A percentile compares a stretch with the other conserved stretches of the same genome.
Conservation (phyloP, 208 protist genomes). For the Endotrypanum monterogeii region DNA sequence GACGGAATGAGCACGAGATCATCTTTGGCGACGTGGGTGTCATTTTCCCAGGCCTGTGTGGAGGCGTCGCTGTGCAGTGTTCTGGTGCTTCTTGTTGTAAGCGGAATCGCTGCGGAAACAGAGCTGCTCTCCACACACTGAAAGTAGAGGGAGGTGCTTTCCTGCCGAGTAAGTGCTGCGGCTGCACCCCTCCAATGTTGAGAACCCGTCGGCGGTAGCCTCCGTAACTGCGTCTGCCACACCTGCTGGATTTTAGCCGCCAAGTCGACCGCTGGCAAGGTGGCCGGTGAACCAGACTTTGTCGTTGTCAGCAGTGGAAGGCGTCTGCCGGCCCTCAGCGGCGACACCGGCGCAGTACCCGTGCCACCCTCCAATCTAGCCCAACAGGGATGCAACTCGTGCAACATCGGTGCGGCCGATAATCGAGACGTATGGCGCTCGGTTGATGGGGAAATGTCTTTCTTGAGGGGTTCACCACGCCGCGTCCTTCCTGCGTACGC, state of each 20-base stretch:
- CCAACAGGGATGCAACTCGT: constrained; percentile 18
- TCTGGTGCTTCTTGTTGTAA: constrained; percentile 2
- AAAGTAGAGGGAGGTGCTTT: not conserved
- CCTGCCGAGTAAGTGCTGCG: not conserved
- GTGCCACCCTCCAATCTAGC: constrained; percentile 9
- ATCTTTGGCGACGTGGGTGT: not conserved
- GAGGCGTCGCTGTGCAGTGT: not conserved
- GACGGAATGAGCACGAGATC: not conserved
- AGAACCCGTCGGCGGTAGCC: not conserved
- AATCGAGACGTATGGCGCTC: not conserved
- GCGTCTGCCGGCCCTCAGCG: not conserved
- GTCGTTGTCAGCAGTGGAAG: not conserved
- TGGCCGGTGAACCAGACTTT: not conserved
- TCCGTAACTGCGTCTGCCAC: constrained; percentile 12
- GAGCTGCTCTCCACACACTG: not conserved
- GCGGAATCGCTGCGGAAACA: not conserved
- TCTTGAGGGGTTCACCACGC: constrained; percentile 3
- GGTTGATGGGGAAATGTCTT: not conserved
- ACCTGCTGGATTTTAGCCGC: constrained; percentile 12
- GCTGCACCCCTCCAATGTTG: not conserved
- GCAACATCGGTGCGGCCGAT: not conserved
- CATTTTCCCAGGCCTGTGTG: constrained; percentile 4
- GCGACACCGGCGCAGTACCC: not conserved
- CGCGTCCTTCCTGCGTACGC: constrained; percentile 26
- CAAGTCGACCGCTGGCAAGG: constrained; percentile 22